Conservation (phyloP, 1,139 yeast species). For the Nadsonia starkeyi-henricii region DNA sequence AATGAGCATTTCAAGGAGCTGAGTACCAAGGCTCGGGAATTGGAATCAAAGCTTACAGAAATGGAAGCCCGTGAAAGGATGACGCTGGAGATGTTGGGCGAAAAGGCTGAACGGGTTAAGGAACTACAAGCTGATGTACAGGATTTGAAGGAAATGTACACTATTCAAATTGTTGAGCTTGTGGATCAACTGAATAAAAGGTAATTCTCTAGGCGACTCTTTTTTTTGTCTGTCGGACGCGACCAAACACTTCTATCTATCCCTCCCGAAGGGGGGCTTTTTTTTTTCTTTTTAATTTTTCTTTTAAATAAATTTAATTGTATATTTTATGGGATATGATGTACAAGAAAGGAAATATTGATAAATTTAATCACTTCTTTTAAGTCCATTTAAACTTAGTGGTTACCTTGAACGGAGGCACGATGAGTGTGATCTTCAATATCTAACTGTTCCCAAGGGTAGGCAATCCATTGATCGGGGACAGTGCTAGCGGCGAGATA, state of each 20-base stretch:
- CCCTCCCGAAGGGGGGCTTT: too few relatives aligned
- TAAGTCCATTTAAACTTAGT: neutral
- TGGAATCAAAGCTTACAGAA: conserved; percentile 29
- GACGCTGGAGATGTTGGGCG: conserved; percentile 69
- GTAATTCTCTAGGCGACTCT: too few relatives aligned
- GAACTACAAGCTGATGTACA: conserved; percentile 79
- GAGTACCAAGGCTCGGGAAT: conserved; percentile 26
- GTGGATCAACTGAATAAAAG: conserved; percentile 37
- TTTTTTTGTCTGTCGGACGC: too few relatives aligned
- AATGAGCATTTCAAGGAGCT: conserved; percentile 33
- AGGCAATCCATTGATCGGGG: conserved; percentile 92
- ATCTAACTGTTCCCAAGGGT: conserved; percentile 92
- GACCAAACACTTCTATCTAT: too few relatives aligned
- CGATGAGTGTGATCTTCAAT: conserved; percentile 62
- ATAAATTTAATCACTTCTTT: too few relatives aligned
- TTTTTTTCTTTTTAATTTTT: too few relatives aligned
- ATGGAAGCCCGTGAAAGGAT: conserved; percentile 32
- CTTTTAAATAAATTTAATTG: too few relatives aligned
- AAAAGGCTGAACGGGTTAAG: conserved; percentile 72
- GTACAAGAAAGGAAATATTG: too few relatives aligned
- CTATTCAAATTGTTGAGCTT: conserved; percentile 76
- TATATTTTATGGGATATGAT: too few relatives aligned
- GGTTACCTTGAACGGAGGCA: conserved; percentile 5
- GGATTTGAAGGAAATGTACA: conserved; percentile 73
- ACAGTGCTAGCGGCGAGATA: conserved; percentile 85